Percentiles rank a stretch among this genome's conserved stretches.
Evolutionary conservation across 805 yeast species (phyloP).

Genomic region (Ogataea saltuana): DNA sequence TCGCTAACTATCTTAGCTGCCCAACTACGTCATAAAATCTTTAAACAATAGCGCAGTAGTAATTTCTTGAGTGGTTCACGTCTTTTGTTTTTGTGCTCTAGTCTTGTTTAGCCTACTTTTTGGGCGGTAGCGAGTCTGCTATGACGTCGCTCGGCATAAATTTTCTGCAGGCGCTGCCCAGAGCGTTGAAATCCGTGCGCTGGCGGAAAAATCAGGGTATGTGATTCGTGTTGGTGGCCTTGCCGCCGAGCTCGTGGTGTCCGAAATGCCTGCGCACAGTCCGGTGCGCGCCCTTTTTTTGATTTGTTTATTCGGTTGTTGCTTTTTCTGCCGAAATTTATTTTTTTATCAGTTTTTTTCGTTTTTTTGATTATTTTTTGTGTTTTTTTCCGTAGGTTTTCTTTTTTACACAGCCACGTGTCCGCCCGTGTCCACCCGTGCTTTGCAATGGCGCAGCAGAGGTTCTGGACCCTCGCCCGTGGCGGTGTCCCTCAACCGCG

Average conservation of each 20-base stretch:
- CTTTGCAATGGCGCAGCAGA: no score
- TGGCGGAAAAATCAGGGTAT: neutral
- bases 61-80: neutral
- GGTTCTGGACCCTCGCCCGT: no score
- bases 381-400: no score
- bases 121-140: slow-evolving; percentile 9
- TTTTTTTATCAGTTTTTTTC: no score
- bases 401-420: no score
- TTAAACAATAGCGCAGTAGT: slow-evolving; percentile 1
- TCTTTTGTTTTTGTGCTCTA: slow-evolving; percentile 2
- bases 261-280: no score
- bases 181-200: neutral
- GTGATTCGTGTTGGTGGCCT: slow-evolving; percentile 3
- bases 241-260: slow-evolving; percentile 7
- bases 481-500: no score
- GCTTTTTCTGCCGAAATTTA: no score
- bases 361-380: no score
- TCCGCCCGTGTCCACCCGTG: no score
- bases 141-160: slow-evolving; percentile 8
- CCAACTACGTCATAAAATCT: slow-evolving; percentile 4
- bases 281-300: no score
- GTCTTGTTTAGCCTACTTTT: neutral
- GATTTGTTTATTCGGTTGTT: no score
- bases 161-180: neutral
- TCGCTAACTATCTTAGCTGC: neutral